Base-by-base conservation (phyloP, 2,329 filamentous ascomycete species). In the Fusarium euwallaceae region DNA sequence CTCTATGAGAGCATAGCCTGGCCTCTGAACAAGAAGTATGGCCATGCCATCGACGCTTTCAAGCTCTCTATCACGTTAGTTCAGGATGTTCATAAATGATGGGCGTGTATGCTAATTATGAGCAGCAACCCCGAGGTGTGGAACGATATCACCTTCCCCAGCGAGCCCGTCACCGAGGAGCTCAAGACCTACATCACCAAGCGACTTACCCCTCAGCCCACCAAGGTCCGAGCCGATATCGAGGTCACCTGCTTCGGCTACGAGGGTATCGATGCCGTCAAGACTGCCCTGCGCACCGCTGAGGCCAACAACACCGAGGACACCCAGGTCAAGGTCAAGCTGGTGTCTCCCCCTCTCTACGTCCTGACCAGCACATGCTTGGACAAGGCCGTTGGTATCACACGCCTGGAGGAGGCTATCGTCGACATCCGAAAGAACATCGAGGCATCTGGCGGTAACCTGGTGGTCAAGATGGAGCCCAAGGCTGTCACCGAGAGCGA, bases 401-500 rank as follows among this genome's bases (percentile, higher is more conserved):
- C 91, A 72, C 91, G 93, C 73, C 87, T 99, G 77, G 94, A 98
- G 84, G 92, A 95, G 81, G 95, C 97, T 20, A 99, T 99, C 78
- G 88, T 93, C 80, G 94, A 95, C 79, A 95, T 99, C 79, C 90
- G 93, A 79, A 89, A 87, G 81, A 95, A 89, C 83, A 99, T 99
- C 82, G 91, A 92, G 82, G 88, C 85, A 55, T 90, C 93, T 1
- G 94, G 94, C 64, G 97, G 97, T 71, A 92, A 91, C 81, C 93
- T 96, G 81, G 90, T 92, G 51, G 93, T 98, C 79, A 98, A 97
- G 91, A 99, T 99, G 97, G 95, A 97, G 80, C 97, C 97, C 78
- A 98, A 98, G 92, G 97, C 97, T 6, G 97, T 99, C 72, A 99
- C 97, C 2, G 97, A 98, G 89, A 97, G 95, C 84, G 97, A 99